These are phyloP conservation scores for Pythium rishiriense DNA, from an alignment of 352 stramenopile species.

Conservation along the genomic window DNA sequence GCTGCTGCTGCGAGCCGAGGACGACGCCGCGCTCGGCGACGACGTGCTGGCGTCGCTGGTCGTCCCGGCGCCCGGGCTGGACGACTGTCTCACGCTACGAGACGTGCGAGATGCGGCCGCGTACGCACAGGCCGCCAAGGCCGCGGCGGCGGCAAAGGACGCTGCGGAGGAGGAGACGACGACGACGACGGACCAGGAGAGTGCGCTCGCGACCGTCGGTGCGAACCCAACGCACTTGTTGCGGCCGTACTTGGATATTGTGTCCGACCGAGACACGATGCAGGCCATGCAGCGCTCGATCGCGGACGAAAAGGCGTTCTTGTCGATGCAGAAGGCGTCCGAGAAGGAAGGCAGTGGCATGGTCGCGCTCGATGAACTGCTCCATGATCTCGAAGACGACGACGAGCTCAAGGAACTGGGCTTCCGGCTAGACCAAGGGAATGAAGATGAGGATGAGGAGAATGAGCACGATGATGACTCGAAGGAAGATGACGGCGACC, in stretches of 20 bases:
- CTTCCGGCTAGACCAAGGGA: constrained; percentile 49
- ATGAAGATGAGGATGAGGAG: constrained; percentile 19
- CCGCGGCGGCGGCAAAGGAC: background rate
- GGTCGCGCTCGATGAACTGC: constrained; percentile 64
- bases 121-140: background rate
- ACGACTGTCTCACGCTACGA: constrained; percentile 48
- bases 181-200: constrained; percentile 11
- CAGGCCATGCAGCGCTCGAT: constrained; percentile 55
- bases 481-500: constrained; percentile 6
- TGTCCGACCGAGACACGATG: constrained; percentile 50
- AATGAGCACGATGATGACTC: constrained; percentile 6
- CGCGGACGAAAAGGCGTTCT: constrained; percentile 61
- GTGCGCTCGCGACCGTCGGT: constrained; percentile 40
- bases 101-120: constrained; percentile 33
- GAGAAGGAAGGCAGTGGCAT: constrained; percentile 47
- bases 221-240: constrained; percentile 57
- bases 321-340: constrained; percentile 46
- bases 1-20: constrained; percentile 32
- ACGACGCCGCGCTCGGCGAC: constrained; percentile 21
- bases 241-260: constrained; percentile 68
- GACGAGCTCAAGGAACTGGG: constrained; percentile 58
- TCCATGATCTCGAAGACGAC: constrained; percentile 71
- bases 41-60: constrained; percentile 47
- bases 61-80: constrained; percentile 51
- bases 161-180: background rate